Evolutionary conservation across 352 stramenopile genomes (phyloP).

Genomic region (Phytophthora quininea): DNA sequence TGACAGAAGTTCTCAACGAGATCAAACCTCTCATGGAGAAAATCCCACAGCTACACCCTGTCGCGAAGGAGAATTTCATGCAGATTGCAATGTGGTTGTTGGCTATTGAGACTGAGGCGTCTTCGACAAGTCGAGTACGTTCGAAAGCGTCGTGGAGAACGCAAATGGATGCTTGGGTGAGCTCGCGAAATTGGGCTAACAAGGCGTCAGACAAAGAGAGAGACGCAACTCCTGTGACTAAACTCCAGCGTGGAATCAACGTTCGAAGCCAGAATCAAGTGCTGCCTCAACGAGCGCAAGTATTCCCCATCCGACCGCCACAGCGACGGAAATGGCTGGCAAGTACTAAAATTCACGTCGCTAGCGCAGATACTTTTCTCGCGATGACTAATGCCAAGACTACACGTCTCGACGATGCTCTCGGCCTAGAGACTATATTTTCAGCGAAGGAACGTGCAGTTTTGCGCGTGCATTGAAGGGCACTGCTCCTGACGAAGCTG

Average conservation of each 20-base stretch:
- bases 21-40: constrained; percentile 18
- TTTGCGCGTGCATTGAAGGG: constrained; percentile 19
- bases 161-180: neutral
- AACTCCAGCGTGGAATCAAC: neutral
- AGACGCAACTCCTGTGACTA: neutral
- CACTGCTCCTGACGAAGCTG: no score
- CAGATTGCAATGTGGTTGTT: constrained; percentile 17
- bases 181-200: neutral
- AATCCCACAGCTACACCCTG: constrained; percentile 13
- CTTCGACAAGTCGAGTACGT: neutral
- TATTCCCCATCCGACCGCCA: neutral
- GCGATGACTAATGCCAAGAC: neutral
- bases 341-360: neutral
- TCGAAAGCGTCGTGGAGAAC: neutral
- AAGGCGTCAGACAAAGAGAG: neutral
- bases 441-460: constrained; percentile 6
- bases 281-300: neutral
- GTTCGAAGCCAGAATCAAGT: neutral
- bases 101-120: neutral
- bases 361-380: neutral
- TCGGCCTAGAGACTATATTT: neutral
- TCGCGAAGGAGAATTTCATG: constrained; percentile 15
- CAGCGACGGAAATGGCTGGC: neutral
- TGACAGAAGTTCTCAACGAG: constrained; percentile 15
- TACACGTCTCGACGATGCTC: neutral